These are phyloP conservation scores for Arabidopsis thaliana DNA, from an alignment of 345 rosid species.

Conservation along the genomic window DNA sequence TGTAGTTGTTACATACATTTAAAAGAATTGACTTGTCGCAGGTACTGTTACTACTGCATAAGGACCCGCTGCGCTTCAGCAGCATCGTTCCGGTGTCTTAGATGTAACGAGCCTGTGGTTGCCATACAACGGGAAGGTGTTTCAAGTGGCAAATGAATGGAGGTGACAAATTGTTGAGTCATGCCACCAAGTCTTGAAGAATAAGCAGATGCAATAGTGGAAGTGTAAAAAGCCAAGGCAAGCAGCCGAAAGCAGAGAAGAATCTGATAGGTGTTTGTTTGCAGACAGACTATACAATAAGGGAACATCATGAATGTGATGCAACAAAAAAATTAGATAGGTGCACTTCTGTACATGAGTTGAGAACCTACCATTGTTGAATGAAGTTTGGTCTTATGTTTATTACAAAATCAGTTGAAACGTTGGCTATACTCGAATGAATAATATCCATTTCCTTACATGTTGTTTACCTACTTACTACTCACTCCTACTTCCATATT, in stretches of 20 bases:
- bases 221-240: conserved; percentile 20
- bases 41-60: conserved; percentile 96
- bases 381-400: conserved; percentile 19
- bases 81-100: conserved; percentile 73
- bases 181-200: conserved; percentile 12
- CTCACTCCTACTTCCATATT: conserved; percentile 30
- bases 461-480: conserved; percentile 30
- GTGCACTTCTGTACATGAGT: conserved; percentile 17
- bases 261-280: conserved; percentile 17
- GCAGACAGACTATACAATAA: conserved; percentile 19
- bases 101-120: conserved; percentile 76
- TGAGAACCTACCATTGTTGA: not conserved
- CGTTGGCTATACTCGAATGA: conserved; percentile 27
- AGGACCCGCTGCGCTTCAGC: conserved; percentile 84
- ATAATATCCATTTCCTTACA: conserved; percentile 29
- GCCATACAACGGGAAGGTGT: conserved; percentile 83
- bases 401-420: conserved; percentile 10
- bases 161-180: conserved; percentile 2
- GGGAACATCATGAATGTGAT: conserved; percentile 26
- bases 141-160: conserved; percentile 37
- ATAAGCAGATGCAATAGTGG: conserved; percentile 26
- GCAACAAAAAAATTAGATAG: conserved; percentile 23
- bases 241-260: conserved; percentile 6
- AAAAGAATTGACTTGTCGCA: conserved; percentile 47
- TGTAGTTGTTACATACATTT: not conserved